Evolutionary conservation across 345 rosid species (phyloP), one percentile per base, ranked within the genome.

Genomic region (Aquilaria sinensis): DNA sequence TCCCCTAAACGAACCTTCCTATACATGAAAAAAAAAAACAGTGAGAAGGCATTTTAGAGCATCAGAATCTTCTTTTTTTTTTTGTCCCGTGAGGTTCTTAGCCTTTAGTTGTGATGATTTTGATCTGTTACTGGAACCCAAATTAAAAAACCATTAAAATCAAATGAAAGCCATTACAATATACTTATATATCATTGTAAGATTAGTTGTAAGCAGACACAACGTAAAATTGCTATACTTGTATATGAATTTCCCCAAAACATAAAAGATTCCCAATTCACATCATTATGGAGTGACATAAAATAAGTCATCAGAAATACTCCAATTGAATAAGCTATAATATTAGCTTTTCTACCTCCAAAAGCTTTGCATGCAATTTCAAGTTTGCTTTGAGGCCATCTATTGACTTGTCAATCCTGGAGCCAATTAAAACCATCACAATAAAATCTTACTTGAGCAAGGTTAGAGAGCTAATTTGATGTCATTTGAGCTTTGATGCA

Each of bases 281-380:
- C 97, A 68, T 86, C 89, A 10, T 66, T 76, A 64, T 88, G 71
- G 65, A 86, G 94, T 47, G 79, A 76, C 73, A 91, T 78, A 78
- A 91, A 86, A 75, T 91, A 91, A 9, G 77, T 63, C 58, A 91
- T 79, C 70, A 91, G 67, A 62, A 83, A 55, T 70, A 96, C 97
- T 31, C 97, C 97, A 96, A 91, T 91, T 16, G 97, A 88, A 71
- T 91, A 96, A 0, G 97, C 81, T 67, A 91, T 88, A 56, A 91
- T 67, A 66, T 70, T 85, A 67, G 86, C 82, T 80, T 88, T 88
- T 76, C 91, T 78, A n/a, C 74, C 65, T 60, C 92, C 92, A 60
- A 96, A 81, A 69, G 82, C 80, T 65, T 81, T 77, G 64, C 78
- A 81, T 12, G 96, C 94, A 49, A 83, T 83, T 74, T 88, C 92